Evolutionary conservation across 169 alveolate genomes (phyloP).

Genomic region (Sarcocystis neurona): DNA sequence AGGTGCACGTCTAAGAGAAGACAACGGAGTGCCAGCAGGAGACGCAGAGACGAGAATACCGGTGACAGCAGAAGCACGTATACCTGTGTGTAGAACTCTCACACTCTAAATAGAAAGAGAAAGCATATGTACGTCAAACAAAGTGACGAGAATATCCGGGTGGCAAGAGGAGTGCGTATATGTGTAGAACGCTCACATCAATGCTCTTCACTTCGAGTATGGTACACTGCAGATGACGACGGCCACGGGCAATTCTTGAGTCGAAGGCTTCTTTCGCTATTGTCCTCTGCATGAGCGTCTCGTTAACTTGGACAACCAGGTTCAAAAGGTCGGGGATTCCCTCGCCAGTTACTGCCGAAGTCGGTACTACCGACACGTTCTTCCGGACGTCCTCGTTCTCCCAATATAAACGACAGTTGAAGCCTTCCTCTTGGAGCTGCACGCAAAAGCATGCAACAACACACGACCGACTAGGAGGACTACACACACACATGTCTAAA

Average conservation of each 20-base stretch:
- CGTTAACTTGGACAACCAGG: slow-evolving; percentile 85
- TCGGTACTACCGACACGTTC: slow-evolving; percentile 96
- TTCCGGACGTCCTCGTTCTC: slow-evolving; percentile 92
- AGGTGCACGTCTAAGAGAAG: too few species aligned
- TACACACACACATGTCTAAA: too few species aligned
- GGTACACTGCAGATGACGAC: slow-evolving; percentile 89
- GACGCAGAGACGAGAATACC: too few species aligned
- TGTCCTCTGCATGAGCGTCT: slow-evolving; percentile 83
- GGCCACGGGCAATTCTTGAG: neutral
- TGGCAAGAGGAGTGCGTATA: too few species aligned
- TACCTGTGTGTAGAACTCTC: too few species aligned
- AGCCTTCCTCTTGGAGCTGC: slow-evolving; percentile 95
- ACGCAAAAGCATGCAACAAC: slow-evolving; percentile 11
- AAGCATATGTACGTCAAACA: too few species aligned
- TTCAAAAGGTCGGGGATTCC: slow-evolving; percentile 97
- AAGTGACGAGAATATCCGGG: too few species aligned
- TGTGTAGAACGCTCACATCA: slow-evolving; percentile 73
- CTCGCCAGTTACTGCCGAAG: slow-evolving; percentile 99
- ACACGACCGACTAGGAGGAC: neutral
- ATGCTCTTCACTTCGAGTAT: slow-evolving; percentile 95
- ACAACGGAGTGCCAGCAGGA: too few species aligned
- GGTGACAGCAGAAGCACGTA: too few species aligned
- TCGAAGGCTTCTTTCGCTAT: slow-evolving; percentile 72
- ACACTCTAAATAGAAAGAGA: too few species aligned
- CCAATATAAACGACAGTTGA: slow-evolving; percentile 95